Base-by-base conservation (phyloP, 1,139 yeast species). In the Schizosaccharomyces versatilis region DNA sequence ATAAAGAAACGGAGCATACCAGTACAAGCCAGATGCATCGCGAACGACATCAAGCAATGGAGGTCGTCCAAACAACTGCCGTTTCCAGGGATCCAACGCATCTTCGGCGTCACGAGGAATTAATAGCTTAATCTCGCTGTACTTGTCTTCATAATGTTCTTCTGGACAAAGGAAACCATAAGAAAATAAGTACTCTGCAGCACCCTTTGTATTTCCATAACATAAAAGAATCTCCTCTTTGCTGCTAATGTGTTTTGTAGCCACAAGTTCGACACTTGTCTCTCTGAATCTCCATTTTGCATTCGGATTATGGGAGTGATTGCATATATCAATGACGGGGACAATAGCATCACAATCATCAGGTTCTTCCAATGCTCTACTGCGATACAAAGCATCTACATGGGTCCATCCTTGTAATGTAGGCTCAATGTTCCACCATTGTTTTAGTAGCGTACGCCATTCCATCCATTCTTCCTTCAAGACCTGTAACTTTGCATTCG, bases 1-100 rank as follows among this genome's bases (percentile, higher is more conserved):
- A 44, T 24, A 44, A 3, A 44, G 32, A 44, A 14, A 44, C 32
- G 49, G 49, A 44, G 49, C 49, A 17, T 44, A 36, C 49, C 49
- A 44, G 10, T 19, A 14, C 2, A 12, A 2, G 3, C 49, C 49
- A 24, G 49, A 17, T 8, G 49, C 10, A 24, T 44, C 49, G 9
- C 38, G 32, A 44, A 32, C 49, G 32, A 44, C 8, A 9, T 44
- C 49, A 24, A 44, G 19, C 36, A 44, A 10, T 5, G 49, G 49
- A n/a, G 49, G 49, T 10, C 36, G 17, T 7, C 32, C 32, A 32
- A 32, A 44, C 8, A 15, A 44, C 5, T 9, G 19, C n/a, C 49
- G n/a, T 44, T 44, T 44, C 3, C 14, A 5, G 12, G 6, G 6
- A 24, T 44, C 49, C 36, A 44, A 32, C 7, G 38, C 15, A 32